Conservation (phyloP, 192 early-diverging fungal genomes). For the Radiomyces spectabilis region DNA sequence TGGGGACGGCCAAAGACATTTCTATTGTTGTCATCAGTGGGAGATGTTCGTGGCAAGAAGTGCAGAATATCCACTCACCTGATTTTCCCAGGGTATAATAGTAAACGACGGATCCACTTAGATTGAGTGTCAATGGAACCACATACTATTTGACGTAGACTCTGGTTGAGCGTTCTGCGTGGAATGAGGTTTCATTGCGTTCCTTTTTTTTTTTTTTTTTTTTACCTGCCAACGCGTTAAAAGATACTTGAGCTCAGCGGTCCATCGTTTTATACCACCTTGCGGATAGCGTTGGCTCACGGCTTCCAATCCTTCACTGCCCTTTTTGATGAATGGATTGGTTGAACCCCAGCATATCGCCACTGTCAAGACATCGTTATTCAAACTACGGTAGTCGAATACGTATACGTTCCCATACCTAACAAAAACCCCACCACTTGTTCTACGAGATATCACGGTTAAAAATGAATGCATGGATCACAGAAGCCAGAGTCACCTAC, state of each 20-base stretch:
- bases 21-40: conserved; percentile 35
- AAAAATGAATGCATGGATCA: conserved; percentile 1
- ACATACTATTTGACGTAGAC: conserved; percentile 51
- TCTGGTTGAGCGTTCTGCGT: too few relatives aligned
- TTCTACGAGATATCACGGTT: background rate
- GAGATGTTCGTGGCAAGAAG: background rate
- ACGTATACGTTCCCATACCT: background rate
- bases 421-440: conserved; percentile 13
- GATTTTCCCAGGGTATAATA: conserved; percentile 85
- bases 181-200: background rate
- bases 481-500: too few relatives aligned
- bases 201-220: background rate
- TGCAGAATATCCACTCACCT: conserved; percentile 24
- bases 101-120: conserved; percentile 87
- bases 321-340: conserved; percentile 92
- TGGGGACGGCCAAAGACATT: conserved; percentile 85
- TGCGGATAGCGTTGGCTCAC: conserved; percentile 35
- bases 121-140: conserved; percentile 78
- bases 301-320: conserved; percentile 70
- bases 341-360: conserved; percentile 94
- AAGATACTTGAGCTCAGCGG: conserved; percentile 67
- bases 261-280: conserved; percentile 46
- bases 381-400: background rate
- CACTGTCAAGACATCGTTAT: conserved; percentile 36
- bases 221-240: conserved; percentile 79